These are phyloP conservation scores for Ceratocystis smalleyi DNA, from an alignment of 2,329 filamentous ascomycete genomes.

Conservation along the genomic window DNA sequence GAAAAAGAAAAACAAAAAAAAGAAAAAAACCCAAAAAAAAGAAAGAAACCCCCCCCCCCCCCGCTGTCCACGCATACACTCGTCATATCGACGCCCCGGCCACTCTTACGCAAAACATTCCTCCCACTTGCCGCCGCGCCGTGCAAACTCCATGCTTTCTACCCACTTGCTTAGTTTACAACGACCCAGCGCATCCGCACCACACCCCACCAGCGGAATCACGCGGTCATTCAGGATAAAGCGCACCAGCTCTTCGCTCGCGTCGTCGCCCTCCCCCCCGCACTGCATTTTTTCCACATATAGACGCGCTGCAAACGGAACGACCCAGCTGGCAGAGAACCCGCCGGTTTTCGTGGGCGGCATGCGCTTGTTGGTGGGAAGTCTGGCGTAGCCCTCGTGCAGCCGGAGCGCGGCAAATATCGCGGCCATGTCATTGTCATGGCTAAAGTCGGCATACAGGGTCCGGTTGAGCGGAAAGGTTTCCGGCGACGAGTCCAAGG, in stretches of 20 bases:
- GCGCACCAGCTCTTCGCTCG: slow-evolving; percentile 54
- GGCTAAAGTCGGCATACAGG: slow-evolving; percentile 79
- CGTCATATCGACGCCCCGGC: neutral
- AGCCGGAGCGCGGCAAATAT: slow-evolving; percentile 65
- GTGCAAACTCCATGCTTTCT: slow-evolving; percentile 58
- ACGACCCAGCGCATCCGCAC: slow-evolving; percentile 51
- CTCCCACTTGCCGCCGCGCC: slow-evolving; percentile 56
- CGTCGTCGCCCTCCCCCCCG: slow-evolving; percentile 20
- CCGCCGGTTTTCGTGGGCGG: slow-evolving; percentile 42
- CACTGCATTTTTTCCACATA: slow-evolving; percentile 84
- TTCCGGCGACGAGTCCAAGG: slow-evolving; percentile 47
- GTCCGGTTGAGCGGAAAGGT: slow-evolving; percentile 58
- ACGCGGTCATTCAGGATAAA: slow-evolving; percentile 76
- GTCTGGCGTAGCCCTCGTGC: slow-evolving; percentile 48
- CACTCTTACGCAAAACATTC: slow-evolving; percentile 36
- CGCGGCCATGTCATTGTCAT: slow-evolving; percentile 74
- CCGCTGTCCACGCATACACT: neutral
- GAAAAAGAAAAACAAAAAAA: too few relatives aligned
- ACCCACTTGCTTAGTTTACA: slow-evolving; percentile 59
- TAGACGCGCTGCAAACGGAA: slow-evolving; percentile 65
- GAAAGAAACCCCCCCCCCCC: too few relatives aligned
- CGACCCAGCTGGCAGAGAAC: slow-evolving; percentile 61
- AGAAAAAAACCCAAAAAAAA: too few relatives aligned
- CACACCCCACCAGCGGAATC: slow-evolving; percentile 53
- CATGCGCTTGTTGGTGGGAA: slow-evolving; percentile 36